phyloP scores from a whole-genome alignment of 352 stramenopile genomes.

The Pythium aristosporum region DNA sequence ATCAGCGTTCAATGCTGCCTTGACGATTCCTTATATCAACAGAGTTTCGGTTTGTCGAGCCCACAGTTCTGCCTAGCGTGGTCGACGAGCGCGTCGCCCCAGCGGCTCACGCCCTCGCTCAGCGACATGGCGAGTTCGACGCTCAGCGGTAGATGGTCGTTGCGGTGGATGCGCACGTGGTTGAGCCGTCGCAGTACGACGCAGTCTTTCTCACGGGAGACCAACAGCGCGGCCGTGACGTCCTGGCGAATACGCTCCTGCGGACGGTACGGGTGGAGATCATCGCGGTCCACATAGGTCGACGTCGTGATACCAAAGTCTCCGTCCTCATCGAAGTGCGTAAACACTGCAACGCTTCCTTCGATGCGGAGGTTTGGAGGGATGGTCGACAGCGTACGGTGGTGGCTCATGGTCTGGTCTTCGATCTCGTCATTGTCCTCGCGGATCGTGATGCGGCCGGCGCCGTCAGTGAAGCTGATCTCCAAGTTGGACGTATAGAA shows the following conservation, averaged over 20 bases:
- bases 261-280: conserved; percentile 38
- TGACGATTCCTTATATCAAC: no score
- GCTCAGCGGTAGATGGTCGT: conserved; percentile 27
- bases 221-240: conserved; percentile 3
- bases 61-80: conserved; percentile 7
- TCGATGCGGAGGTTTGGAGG: conserved; percentile 28
- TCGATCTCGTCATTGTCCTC: conserved; percentile 15
- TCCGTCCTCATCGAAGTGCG: conserved; percentile 21
- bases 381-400: conserved; percentile 22
- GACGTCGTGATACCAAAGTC: conserved; percentile 31
- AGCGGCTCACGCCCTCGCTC: conserved; percentile 5
- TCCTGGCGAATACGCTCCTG: conserved; percentile 33
- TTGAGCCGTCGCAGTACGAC: conserved; percentile 19
- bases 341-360: conserved; percentile 22
- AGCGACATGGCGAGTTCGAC: neutral
- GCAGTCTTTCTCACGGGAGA: neutral
- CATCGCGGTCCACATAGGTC: conserved; percentile 41
- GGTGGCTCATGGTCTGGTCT: conserved; percentile 15
- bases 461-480: conserved; percentile 25
- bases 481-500: conserved; percentile 25
- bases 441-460: conserved; percentile 21
- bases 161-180: conserved; percentile 31
- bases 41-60: conserved; percentile 8
- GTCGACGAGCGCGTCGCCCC: conserved; percentile 3
- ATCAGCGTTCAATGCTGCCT: no score